Evolutionary conservation across 352 stramenopile genomes (phyloP), one percentile per base, ranked within the genome.

Genomic region (Phytophthora multivora): DNA sequence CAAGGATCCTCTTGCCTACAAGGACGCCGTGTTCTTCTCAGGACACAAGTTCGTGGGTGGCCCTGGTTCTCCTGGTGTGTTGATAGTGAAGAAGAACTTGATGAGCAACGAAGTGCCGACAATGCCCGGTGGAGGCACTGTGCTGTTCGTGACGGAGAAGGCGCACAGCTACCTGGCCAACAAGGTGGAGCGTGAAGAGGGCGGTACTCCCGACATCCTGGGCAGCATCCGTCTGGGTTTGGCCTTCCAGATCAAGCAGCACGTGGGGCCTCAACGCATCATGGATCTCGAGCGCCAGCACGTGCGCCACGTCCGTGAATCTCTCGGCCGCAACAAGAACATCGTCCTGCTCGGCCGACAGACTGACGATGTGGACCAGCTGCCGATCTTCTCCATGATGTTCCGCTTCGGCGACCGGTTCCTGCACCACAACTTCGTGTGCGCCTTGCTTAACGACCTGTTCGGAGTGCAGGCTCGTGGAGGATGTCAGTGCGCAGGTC

Each of bases 361-460:
- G 53, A 66, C 67, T 11, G 56, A 71, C 21, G 61, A 71, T 18
- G 48, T 71, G 3, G 71, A 74, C 11, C 59, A 93, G 26, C 75
- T 99, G n/a, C 95, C 96, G 1, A 96, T 98, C 23, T 97, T 98
- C 66, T 98, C 95, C 2, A 98, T 99, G 57, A 69, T 99, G 10
- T 83, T 99, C 28, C 83, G 85, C 28, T 95, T 83, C 31, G 80
- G 83, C 0, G 69, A 85, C 25, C 59, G 90, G 13, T 98, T 98
- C 70, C 69, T 99, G 35, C 97, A 99, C 71, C 99, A 98, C 78
- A 98, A 99, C 67, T 99, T 98, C 56, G 97, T 99, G 11, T 98
- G 91, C 54, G 94, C 96, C 16, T 73, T 99, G 45, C 74, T 99
- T 2, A 99, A 99, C 66, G 97, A 99, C 77, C 63, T 99, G 4